Evolutionary conservation across 2,329 filamentous ascomycete species (phyloP), one percentile per base, ranked within the genome.

Genomic region (Leptosphaerulina australis): DNA sequence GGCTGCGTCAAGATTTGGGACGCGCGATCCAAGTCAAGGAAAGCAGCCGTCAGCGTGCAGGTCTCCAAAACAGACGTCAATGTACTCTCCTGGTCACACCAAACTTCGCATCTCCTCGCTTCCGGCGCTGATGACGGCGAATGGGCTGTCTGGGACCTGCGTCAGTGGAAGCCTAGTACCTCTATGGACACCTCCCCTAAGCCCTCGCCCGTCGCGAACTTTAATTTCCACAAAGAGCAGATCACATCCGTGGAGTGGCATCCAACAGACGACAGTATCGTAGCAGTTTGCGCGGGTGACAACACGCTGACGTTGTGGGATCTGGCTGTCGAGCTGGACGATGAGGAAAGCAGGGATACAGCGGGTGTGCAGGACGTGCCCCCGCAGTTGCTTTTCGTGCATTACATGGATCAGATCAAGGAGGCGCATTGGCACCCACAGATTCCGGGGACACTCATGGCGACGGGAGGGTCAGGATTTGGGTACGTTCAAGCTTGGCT

Each of bases 221-320:
- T 97, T 77, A 82, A 86, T 67, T 97, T 96, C 80, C 92, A 99
- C 81, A 93, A 91, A 74, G 91, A 97, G 74, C 94, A 96, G 64
- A 91, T 99, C 65, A 99, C 94, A 5, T 91, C 88, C 62, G 83
- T 99, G 29, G 92, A 97, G 77, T 99, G 94, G 93, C 93, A 97
- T 74, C 93, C 94, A 2, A 93, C 90, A 1, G 94, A 99, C 68
- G 93, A 99, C 79, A 95, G 89, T 71, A 95, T 97, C 66, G 85
- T 99, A 12, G 89, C 91, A 2, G 91, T 97, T 31, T 93, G 90
- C 17, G 90, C 91, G 0, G 94, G 88, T 34, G 94, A 99, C 74
- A 93, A 92, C 76, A 97, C 93, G 0, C 84, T 97, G 24, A 97
- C 94, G 1, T 77, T 97, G 24, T 97, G 94, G 94, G 94, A 99